Conservation (phyloP, 2,329 filamentous ascomycete genomes). For the Raffaelea ambrosiae region DNA sequence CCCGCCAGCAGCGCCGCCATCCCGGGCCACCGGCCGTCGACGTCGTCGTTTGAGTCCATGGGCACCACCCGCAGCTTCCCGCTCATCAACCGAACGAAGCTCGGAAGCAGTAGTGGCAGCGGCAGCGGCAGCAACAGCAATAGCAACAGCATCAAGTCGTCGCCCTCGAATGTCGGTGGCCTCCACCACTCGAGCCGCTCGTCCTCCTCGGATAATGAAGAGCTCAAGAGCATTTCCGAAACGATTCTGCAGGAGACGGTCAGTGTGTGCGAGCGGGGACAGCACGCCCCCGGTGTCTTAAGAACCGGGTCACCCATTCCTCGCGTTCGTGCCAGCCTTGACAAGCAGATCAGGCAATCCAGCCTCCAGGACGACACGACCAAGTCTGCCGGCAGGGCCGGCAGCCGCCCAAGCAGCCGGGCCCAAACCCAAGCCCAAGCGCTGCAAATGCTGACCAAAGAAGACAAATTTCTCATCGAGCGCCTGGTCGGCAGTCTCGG, state of each 20-base stretch:
- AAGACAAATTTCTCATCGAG: conserved; percentile 54
- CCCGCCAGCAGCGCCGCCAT: conserved; percentile 31
- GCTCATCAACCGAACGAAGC: conserved; percentile 29
- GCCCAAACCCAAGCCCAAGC: conserved; percentile 16
- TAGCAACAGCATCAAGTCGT: neutral
- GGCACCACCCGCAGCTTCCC: conserved; percentile 56
- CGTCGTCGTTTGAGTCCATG: conserved; percentile 48
- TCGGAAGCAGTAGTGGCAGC: conserved; percentile 5
- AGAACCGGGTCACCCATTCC: neutral
- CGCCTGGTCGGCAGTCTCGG: conserved; percentile 51
- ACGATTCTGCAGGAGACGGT: conserved; percentile 39
- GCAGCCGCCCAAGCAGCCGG: neutral
- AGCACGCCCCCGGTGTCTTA: conserved; percentile 12
- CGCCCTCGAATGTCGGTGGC: neutral
- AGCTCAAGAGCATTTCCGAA: conserved; percentile 38
- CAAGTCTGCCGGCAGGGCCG: neutral
- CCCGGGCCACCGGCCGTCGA: conserved; percentile 42
- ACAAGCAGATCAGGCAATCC: too few species aligned
- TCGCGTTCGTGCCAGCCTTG: neutral
- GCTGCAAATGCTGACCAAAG: conserved; percentile 38
- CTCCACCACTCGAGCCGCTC: too few species aligned
- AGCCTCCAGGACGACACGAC: neutral
- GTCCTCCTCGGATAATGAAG: conserved; percentile 31
- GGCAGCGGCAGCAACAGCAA: conserved; percentile 2
- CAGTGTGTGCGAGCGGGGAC: conserved; percentile 25